Percentiles rank a stretch among this genome's conserved stretches.
Evolutionary conservation across 2,329 filamentous ascomycete genomes (phyloP).

Genomic region (Byssoonygena ceratinophila): DNA sequence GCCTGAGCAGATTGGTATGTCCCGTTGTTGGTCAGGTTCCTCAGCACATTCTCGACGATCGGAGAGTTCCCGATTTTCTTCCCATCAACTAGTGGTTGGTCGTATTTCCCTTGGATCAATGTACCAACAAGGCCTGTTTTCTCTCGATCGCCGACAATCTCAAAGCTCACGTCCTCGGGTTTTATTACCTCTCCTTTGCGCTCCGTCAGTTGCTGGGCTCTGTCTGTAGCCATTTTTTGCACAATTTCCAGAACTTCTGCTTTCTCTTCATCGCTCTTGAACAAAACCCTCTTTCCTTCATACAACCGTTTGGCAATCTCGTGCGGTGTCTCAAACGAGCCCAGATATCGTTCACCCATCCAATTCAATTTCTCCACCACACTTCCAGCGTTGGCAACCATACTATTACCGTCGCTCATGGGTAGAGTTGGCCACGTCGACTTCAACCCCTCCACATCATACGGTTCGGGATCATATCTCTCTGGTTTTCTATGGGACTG

Average conservation of each 20-base stretch:
- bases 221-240: slow-evolving; percentile 26
- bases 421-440: slow-evolving; percentile 35
- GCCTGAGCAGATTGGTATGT: slow-evolving; percentile 33
- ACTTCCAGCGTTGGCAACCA: slow-evolving; percentile 21
- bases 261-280: slow-evolving; percentile 31
- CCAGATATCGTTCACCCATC: slow-evolving; percentile 27
- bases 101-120: slow-evolving; percentile 12
- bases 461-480: slow-evolving; percentile 28
- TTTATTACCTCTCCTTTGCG: slow-evolving; percentile 31
- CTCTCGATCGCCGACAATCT: slow-evolving; percentile 8
- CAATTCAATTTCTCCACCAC: slow-evolving; percentile 29
- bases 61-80: slow-evolving; percentile 14
- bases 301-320: slow-evolving; percentile 31
- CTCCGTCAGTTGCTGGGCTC: slow-evolving; percentile 28
- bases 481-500: slow-evolving; percentile 25
- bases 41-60: slow-evolving; percentile 26
- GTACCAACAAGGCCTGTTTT: slow-evolving; percentile 5
- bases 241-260: slow-evolving; percentile 27
- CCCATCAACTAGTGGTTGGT: slow-evolving; percentile 8
- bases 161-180: slow-evolving; percentile 22
- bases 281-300: slow-evolving; percentile 30
- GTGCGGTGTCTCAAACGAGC: slow-evolving; percentile 28
- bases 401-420: slow-evolving; percentile 19
- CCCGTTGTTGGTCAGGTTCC: slow-evolving; percentile 33
- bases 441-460: slow-evolving; percentile 25